phyloP scores from a whole-genome alignment of 441 rosid genomes.

The Mallotus repandus region DNA sequence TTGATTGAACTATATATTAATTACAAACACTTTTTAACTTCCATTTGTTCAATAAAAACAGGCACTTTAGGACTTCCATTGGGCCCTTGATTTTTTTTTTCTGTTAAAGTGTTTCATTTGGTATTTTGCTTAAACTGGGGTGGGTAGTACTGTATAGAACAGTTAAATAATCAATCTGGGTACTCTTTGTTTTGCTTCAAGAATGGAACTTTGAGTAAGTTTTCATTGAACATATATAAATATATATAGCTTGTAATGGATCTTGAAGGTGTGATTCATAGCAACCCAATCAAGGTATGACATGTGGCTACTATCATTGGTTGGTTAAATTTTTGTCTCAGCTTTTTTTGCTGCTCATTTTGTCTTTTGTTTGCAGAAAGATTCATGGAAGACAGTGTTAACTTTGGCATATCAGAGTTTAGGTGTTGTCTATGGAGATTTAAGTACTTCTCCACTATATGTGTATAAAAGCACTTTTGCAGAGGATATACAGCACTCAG shows the following conservation, averaged over 20 bases:
- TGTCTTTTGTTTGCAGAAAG: conserved; percentile 46
- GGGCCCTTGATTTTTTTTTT: background rate
- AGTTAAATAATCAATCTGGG: conserved; percentile 16
- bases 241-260: conserved; percentile 45
- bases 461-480: conserved; percentile 81
- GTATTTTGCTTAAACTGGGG: background rate
- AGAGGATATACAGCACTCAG: conserved; percentile 78
- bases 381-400: conserved; percentile 85
- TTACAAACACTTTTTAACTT: too few species aligned
- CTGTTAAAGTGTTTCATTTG: background rate
- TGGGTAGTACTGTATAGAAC: background rate
- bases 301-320: conserved; percentile 17
- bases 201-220: conserved; percentile 35
- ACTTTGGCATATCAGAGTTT: conserved; percentile 82
- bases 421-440: conserved; percentile 91
- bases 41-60: conserved; percentile 1
- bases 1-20: conserved; percentile 16
- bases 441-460: conserved; percentile 84
- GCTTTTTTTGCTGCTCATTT: background rate
- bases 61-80: background rate
- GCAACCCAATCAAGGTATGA: conserved; percentile 53
- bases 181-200: conserved; percentile 15
- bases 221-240: background rate
- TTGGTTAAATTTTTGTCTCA: background rate
- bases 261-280: conserved; percentile 48